phyloP scores from a whole-genome alignment of 306 rosid genomes.

The Erythrophleum fordii region DNA sequence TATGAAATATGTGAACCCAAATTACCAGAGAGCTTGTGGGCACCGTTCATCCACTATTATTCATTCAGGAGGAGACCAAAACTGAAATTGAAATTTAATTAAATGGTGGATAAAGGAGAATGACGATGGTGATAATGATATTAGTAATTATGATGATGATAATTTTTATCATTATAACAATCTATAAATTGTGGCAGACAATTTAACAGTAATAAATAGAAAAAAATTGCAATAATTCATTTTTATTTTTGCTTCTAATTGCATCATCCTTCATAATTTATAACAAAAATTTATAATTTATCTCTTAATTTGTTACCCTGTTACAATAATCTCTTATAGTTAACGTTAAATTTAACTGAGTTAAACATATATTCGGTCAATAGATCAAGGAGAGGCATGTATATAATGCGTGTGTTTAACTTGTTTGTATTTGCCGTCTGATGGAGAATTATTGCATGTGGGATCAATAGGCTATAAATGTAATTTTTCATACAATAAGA shows the following conservation, averaged over 20 bases:
- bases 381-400: too few species aligned
- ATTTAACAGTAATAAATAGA: not conserved
- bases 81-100: slow-evolving; percentile 1
- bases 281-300: not conserved
- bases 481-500: too few species aligned
- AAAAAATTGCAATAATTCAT: not conserved
- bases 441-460: too few species aligned
- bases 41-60: slow-evolving; percentile 29
- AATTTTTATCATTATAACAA: not conserved
- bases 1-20: slow-evolving; percentile 42
- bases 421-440: too few species aligned
- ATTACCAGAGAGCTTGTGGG: slow-evolving; percentile 32
- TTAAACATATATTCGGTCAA: too few species aligned
- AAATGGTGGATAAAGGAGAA: not conserved
- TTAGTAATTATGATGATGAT: not conserved
- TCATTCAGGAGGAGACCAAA: not conserved
- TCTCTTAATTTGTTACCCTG: not conserved
- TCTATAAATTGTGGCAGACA: not conserved
- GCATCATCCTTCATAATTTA: not conserved
- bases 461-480: too few species aligned
- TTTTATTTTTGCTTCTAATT: not conserved
- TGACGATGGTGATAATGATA: not conserved
- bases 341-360: too few species aligned
- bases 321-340: too few species aligned
- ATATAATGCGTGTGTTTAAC: too few species aligned